phyloP scores from a whole-genome alignment of 176 grass and related monocot species.

The Lolium multiflorum region DNA sequence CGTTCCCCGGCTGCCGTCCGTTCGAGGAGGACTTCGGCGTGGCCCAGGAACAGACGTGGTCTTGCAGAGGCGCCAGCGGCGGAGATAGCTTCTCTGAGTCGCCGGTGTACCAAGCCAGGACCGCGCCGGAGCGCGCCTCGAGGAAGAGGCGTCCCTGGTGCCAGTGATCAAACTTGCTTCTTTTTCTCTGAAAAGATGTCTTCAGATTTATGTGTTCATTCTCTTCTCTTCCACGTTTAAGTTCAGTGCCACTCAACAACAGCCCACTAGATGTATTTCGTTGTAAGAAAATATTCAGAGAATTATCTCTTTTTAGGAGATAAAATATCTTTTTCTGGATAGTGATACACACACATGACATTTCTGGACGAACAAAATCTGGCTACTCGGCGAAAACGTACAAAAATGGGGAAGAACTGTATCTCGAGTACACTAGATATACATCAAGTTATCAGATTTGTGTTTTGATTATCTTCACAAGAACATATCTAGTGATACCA shows the following conservation, averaged over 20 bases:
- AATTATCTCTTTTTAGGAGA: neutral
- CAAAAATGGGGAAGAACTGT: no score
- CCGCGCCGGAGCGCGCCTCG: neutral
- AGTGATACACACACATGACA: no score
- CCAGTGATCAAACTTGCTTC: neutral
- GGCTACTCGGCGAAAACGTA: no score
- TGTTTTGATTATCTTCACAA: no score
- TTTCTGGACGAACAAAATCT: no score
- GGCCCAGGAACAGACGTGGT: neutral
- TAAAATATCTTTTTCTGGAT: neutral
- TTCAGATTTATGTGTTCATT: neutral
- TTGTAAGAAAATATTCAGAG: neutral
- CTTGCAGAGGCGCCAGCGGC: neutral
- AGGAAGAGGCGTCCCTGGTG: conserved; percentile 31
- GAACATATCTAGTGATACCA: no score
- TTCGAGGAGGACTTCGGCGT: neutral
- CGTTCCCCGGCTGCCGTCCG: neutral
- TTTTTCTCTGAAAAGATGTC: conserved; percentile 7
- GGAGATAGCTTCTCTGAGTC: conserved; percentile 50
- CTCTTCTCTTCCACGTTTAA: neutral
- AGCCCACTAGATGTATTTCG: neutral
- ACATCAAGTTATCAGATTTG: no score
- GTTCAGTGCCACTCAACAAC: neutral
- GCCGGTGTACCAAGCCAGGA: conserved; percentile 61
- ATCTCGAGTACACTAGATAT: no score